Percentiles rank a stretch among this genome's conserved stretches.
Evolutionary conservation across 2,329 filamentous ascomycete genomes (phyloP).

Genomic region (Cryphonectria parasitica): DNA sequence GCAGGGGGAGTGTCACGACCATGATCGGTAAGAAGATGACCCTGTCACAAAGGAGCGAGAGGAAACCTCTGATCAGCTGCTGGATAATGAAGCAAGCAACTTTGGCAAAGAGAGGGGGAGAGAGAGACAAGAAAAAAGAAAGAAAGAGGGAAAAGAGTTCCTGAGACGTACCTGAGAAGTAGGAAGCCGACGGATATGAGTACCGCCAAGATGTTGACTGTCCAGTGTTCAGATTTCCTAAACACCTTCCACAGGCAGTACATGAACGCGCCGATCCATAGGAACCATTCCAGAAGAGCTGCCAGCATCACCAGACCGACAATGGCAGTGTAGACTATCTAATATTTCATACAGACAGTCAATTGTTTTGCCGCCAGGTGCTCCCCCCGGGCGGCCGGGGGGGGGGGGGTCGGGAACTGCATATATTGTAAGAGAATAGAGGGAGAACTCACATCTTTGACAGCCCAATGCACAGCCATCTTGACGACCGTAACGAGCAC

Average conservation of each 20-base stretch:
- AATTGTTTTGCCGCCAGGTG: neutral
- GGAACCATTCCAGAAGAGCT: conserved; percentile 88
- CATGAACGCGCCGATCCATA: conserved; percentile 91
- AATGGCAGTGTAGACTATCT: conserved; percentile 87
- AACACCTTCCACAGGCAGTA: conserved; percentile 92
- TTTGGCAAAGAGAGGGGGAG: too few relatives aligned
- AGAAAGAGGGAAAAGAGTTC: neutral
- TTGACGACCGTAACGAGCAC: conserved; percentile 6
- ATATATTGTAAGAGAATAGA: too few relatives aligned
- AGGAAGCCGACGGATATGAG: conserved; percentile 75
- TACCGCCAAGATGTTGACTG: conserved; percentile 76
- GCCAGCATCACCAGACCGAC: conserved; percentile 81
- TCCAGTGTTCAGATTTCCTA: conserved; percentile 86
- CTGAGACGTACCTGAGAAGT: conserved; percentile 65
- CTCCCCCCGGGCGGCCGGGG: too few relatives aligned
- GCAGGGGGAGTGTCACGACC: conserved; percentile 88
- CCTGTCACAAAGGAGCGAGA: conserved; percentile 46
- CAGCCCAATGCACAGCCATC: conserved; percentile 28
- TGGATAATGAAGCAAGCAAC: neutral
- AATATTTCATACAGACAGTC: conserved; percentile 28
- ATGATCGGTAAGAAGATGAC: conserved; percentile 90
- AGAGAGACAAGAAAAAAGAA: neutral
- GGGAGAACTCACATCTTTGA: conserved; percentile 42
- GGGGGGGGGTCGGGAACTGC: too few relatives aligned
- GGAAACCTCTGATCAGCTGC: neutral